These are phyloP conservation scores for Henningerozyma blattae DNA, from an alignment of 805 yeast genomes.

Conservation along the genomic window DNA sequence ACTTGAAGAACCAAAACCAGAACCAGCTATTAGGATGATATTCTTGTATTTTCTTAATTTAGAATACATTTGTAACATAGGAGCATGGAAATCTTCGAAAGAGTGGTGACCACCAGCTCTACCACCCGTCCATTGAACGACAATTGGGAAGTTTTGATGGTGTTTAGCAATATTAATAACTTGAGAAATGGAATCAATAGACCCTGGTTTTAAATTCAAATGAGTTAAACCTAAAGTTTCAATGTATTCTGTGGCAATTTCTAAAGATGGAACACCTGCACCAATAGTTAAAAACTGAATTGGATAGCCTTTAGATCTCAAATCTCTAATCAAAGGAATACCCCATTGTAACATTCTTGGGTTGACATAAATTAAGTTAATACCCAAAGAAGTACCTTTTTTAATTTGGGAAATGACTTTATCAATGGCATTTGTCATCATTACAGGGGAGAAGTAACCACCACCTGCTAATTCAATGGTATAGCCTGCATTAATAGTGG, in stretches of 20 bases:
- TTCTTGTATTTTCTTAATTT: conserved; percentile 85
- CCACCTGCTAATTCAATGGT: conserved; percentile 98
- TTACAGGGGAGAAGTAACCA: conserved; percentile 74
- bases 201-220: conserved; percentile 95
- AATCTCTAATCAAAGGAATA: conserved; percentile 82
- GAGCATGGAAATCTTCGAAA: conserved; percentile 97
- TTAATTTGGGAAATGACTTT: conserved; percentile 53
- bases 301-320: conserved; percentile 89
- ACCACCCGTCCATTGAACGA: conserved; percentile 99
- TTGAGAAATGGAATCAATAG: conserved; percentile 82
- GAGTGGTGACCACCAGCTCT: conserved; percentile 99
- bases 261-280: conserved; percentile 98
- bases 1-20: conserved; percentile 95
- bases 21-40: conserved; percentile 89
- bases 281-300: conserved; percentile 94
- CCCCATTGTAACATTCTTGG: conserved; percentile 99
- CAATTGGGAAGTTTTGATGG: conserved; percentile 93
- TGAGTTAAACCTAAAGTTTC: conserved; percentile 85
- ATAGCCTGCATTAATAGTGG: conserved; percentile 91
- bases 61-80: conserved; percentile 89
- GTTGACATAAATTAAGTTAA: conserved; percentile 89
- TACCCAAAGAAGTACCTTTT: conserved; percentile 85
- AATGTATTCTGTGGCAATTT: conserved; percentile 94
- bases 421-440: conserved; percentile 66
- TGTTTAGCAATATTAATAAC: conserved; percentile 86